Conservation (phyloP, 495 filamentous ascomycete species). For the Durotheca rogersii region DNA sequence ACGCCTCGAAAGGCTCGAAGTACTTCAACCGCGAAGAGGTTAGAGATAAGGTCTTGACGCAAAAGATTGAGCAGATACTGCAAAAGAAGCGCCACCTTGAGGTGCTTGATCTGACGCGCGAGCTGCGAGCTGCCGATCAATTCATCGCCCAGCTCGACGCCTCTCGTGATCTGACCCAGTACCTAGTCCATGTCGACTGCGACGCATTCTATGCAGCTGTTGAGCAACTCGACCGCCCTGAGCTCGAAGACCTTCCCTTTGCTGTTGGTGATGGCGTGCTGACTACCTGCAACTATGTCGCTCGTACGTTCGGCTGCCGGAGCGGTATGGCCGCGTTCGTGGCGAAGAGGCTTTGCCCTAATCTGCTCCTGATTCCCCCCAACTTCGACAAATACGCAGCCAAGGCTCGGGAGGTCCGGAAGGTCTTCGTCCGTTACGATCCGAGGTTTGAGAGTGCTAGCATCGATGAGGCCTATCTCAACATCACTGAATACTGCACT, state of each 20-base stretch:
- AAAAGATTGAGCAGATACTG: conserved; percentile 81
- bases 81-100: conserved; percentile 76
- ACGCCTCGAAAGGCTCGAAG: conserved; percentile 93
- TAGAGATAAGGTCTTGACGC: conserved; percentile 77
- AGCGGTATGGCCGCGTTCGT: conserved; percentile 97
- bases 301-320: conserved; percentile 83
- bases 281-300: conserved; percentile 93
- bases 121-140: conserved; percentile 76
- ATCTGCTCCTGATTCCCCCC: conserved; percentile 76
- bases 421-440: conserved; percentile 82
- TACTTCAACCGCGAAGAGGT: conserved; percentile 92
- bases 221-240: conserved; percentile 87
- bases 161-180: conserved; percentile 76
- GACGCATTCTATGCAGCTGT: conserved; percentile 98
- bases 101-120: conserved; percentile 67
- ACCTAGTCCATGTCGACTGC: conserved; percentile 90
- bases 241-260: conserved; percentile 86
- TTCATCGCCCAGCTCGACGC: conserved; percentile 77
- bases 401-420: conserved; percentile 86
- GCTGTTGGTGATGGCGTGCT: conserved; percentile 91
- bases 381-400: conserved; percentile 90
- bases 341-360: conserved; percentile 88
- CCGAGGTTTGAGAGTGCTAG: conserved; percentile 88
- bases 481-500: conserved; percentile 84
- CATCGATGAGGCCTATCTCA: conserved; percentile 94